These are phyloP conservation scores for Nakaseomyces glabratus DNA, from an alignment of 1,139 yeast species.

Conservation along the genomic window DNA sequence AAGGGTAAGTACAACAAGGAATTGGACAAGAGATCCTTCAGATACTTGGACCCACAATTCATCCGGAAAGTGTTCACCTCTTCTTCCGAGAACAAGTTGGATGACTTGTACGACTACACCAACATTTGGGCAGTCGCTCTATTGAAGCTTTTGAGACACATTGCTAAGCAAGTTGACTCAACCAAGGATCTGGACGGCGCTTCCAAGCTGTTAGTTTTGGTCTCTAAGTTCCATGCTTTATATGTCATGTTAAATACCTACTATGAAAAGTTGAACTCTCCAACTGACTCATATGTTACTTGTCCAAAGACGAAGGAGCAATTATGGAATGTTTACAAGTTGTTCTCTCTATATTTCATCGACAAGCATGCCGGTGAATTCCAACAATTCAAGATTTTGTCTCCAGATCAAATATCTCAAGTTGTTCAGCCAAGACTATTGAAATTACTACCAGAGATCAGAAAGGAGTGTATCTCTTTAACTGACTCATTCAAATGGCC, in stretches of 20 bases:
- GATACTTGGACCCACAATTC: slow-evolving; percentile 35
- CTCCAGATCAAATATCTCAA: slow-evolving; percentile 39
- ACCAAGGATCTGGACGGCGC: slow-evolving; percentile 47
- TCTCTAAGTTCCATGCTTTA: slow-evolving; percentile 58
- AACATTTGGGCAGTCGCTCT: slow-evolving; percentile 43
- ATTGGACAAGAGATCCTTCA: slow-evolving; percentile 32
- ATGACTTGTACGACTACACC: slow-evolving; percentile 30
- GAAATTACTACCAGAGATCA: slow-evolving; percentile 39
- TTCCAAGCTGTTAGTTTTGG: slow-evolving; percentile 48
- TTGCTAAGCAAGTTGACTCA: slow-evolving; percentile 37
- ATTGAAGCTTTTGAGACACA: slow-evolving; percentile 40
- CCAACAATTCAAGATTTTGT: slow-evolving; percentile 54
- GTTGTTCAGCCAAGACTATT: slow-evolving; percentile 40
- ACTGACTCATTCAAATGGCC: slow-evolving; percentile 87
- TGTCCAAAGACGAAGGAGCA: slow-evolving; percentile 32
- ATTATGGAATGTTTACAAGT: slow-evolving; percentile 41
- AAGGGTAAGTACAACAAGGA: slow-evolving; percentile 36
- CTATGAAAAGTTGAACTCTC: slow-evolving; percentile 24
- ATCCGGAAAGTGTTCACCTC: slow-evolving; percentile 19
- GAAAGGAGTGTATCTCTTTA: slow-evolving; percentile 69
- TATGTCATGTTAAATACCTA: slow-evolving; percentile 37
- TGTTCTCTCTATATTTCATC: slow-evolving; percentile 63
- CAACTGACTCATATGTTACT: slow-evolving; percentile 20
- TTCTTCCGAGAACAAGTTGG: slow-evolving; percentile 32
- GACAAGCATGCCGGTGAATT: slow-evolving; percentile 73